Evolutionary conservation across 2,329 filamentous ascomycete species (phyloP).

Genomic region (Trichothecium roseum): DNA sequence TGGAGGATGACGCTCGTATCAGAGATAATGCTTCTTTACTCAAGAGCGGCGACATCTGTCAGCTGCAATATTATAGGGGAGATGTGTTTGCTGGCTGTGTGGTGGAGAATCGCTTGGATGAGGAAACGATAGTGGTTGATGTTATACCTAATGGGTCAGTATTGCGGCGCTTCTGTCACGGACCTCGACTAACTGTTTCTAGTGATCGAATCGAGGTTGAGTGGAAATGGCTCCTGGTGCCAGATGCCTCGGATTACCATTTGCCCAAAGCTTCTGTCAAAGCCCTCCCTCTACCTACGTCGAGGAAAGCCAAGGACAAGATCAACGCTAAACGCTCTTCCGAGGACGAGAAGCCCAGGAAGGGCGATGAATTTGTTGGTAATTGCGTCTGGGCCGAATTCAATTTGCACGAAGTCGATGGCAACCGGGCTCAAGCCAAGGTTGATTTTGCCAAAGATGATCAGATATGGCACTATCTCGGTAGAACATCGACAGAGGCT

Average conservation of each 20-base stretch:
- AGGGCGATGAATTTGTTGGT: slow-evolving; percentile 57
- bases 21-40: slow-evolving; percentile 58
- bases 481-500: slow-evolving; percentile 76
- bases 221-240: slow-evolving; percentile 73
- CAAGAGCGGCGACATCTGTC: slow-evolving; percentile 66
- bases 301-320: slow-evolving; percentile 51
- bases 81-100: slow-evolving; percentile 89
- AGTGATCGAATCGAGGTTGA: slow-evolving; percentile 70
- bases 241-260: slow-evolving; percentile 59
- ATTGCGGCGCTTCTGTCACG: slow-evolving; percentile 1
- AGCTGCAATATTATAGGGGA: slow-evolving; percentile 72
- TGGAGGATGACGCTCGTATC: slow-evolving; percentile 63
- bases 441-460: slow-evolving; percentile 63
- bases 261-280: slow-evolving; percentile 65
- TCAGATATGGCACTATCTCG: slow-evolving; percentile 83
- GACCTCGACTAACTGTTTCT: slow-evolving; percentile 27
- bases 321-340: slow-evolving; percentile 53
- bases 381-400: slow-evolving; percentile 74
- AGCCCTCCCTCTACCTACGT: slow-evolving; percentile 60
- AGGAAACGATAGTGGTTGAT: slow-evolving; percentile 69
- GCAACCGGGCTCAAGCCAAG: slow-evolving; percentile 52
- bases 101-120: slow-evolving; percentile 67
- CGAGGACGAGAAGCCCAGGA: slow-evolving; percentile 50
- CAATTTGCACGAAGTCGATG: slow-evolving; percentile 43
- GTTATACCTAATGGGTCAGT: slow-evolving; percentile 76